These are phyloP conservation scores for Neofusicoccum umdonicola DNA, from an alignment of 2,329 filamentous ascomycete species.

Conservation along the genomic window DNA sequence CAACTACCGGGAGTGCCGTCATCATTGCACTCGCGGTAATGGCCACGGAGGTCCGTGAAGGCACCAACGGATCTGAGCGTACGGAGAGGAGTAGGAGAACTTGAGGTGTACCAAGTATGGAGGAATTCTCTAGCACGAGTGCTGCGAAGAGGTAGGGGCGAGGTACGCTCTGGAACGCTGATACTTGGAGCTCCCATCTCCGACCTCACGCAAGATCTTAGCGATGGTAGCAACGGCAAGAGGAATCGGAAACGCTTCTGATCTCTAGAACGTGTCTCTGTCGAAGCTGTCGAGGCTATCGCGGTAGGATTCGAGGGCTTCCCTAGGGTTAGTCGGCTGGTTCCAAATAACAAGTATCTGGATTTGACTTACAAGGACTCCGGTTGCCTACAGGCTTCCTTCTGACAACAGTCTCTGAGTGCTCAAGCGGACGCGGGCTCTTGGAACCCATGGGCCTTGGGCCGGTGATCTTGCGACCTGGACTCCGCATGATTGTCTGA, in stretches of 20 bases:
- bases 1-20: neutral
- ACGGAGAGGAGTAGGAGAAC: neutral
- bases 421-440: conserved; percentile 42
- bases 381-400: conserved; percentile 31
- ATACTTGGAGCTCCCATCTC: too few relatives aligned
- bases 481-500: conserved; percentile 19
- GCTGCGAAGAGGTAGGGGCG: neutral
- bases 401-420: conserved; percentile 55
- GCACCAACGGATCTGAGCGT: neutral
- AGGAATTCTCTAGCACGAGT: neutral
- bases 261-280: conserved; percentile 34
- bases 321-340: neutral
- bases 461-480: conserved; percentile 36
- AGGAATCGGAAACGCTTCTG: neutral
- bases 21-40: neutral
- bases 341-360: neutral
- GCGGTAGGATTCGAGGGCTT: conserved; percentile 24
- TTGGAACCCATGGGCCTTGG: conserved; percentile 48
- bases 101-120: neutral
- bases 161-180: neutral
- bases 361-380: conserved; percentile 26
- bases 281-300: conserved; percentile 35
- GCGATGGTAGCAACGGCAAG: neutral
- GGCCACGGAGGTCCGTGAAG: neutral
- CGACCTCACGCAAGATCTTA: neutral